A percentile compares a stretch with the other conserved stretches of the same genome.
phyloP scores from a whole-genome alignment of 2,329 filamentous ascomycete genomes.

The Aspergillus vadensis region DNA sequence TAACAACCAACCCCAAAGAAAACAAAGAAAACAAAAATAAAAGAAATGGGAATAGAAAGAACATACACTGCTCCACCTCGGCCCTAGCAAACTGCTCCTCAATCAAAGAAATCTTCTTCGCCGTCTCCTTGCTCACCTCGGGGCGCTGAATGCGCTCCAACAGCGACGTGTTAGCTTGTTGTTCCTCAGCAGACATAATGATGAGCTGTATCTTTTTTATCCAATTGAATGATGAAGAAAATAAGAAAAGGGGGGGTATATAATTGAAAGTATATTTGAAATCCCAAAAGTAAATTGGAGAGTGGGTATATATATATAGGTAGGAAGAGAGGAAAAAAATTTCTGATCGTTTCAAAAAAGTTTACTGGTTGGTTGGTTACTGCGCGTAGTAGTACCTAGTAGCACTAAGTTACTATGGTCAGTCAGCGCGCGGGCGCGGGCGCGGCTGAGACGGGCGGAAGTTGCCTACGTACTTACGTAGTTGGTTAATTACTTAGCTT shows the following conservation, averaged over 20 bases:
- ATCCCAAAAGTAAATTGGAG: too few species aligned
- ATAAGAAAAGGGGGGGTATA: too few species aligned
- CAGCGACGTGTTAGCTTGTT: not conserved
- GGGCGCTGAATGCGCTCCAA: conserved; percentile 39
- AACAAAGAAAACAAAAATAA: not conserved
- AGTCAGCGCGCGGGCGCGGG: not conserved
- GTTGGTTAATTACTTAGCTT: not conserved
- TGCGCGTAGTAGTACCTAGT: too few species aligned
- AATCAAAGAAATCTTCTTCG: conserved; percentile 68
- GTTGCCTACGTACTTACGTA: not conserved
- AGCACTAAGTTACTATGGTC: too few species aligned
- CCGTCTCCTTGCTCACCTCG: conserved; percentile 50
- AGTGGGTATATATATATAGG: too few species aligned
- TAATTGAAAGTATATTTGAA: too few species aligned
- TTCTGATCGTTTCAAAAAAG: not conserved
- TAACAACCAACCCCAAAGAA: not conserved
- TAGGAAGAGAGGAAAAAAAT: not conserved
- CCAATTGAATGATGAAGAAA: too few species aligned
- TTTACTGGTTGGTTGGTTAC: not conserved
- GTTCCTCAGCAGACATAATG: not conserved
- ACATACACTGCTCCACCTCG: conserved; percentile 67
- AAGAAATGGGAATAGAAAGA: not conserved
- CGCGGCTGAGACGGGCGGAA: not conserved
- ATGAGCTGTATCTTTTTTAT: too few species aligned
- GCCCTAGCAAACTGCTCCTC: conserved; percentile 83